Base-by-base conservation (phyloP, 164 flowering plant species). In the Euptelea pleiosperma region DNA sequence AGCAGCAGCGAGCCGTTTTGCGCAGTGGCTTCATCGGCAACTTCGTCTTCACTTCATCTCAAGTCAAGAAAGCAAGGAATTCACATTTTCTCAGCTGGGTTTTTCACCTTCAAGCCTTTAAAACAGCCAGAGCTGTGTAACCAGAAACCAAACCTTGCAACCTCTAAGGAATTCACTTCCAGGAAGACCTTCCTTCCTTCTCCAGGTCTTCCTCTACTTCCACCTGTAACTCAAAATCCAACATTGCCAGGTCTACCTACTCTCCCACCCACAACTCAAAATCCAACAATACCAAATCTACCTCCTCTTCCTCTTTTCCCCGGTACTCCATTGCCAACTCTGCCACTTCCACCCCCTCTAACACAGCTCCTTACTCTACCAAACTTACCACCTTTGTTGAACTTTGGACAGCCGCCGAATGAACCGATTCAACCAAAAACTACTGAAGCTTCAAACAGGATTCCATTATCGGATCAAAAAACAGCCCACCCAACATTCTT, bases 1-100 rank as follows among this genome's bases (percentile, higher is more conserved):
- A 85, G 65, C 43, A 84, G 88, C 82, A 84, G 77, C 30, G 80
- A 87, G 53, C 88, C 93, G 0, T 70, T 62, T 54, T 92, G 96
- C 55, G 69, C 88, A 3, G 80, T 84, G 64, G 87, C 91, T 35
- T 79, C 96, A 7, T 57, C 80, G 3, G 81, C 87, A 6, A 69
- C 76, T 40, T 79, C 91, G 4, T 74, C 93, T 14, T 59, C 70
- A 3, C 77, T 89, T 37, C 84, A 59, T 53, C 80, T 82, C 56
- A 80, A 79, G 66, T 79, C 86, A 16, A 79, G 77, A 66, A 75
- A 78, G 61, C 63, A 75, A 50, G 84, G 85, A 49, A 66, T 55
- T 6, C 81, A 80, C 57, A 68, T 82, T 7, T 89, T 75, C 76
- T 82, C 89, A 19, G 83, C 82, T 24, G 87, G 82, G 22, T 67